Conservation (phyloP, 2,329 filamentous ascomycete species). For the Nigrograna mackinnonii region DNA sequence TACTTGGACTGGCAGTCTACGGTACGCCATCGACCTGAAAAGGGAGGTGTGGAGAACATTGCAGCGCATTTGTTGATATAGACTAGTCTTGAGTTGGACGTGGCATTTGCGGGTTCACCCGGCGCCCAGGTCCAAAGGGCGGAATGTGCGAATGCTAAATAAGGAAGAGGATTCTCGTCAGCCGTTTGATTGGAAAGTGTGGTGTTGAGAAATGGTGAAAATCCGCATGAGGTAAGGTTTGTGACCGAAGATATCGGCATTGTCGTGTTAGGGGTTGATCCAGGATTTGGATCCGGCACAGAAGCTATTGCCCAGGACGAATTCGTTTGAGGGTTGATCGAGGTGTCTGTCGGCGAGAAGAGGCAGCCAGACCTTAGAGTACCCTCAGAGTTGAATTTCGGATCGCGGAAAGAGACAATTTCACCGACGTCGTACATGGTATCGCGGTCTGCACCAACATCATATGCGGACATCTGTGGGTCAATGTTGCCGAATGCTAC, state of each 20-base stretch:
- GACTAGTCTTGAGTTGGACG: conserved; percentile 23
- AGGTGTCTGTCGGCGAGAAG: conserved; percentile 47
- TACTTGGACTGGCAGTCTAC: conserved; percentile 57
- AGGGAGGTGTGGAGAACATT: conserved; percentile 47
- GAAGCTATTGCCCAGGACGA: conserved; percentile 46
- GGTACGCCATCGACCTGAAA: conserved; percentile 61
- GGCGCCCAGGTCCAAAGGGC: conserved; percentile 65
- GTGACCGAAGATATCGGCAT: conserved; percentile 27
- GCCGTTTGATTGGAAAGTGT: conserved; percentile 59
- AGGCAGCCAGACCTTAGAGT: conserved; percentile 58
- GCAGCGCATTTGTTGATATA: conserved; percentile 57
- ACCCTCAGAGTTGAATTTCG: conserved; percentile 43
- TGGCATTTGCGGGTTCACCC: conserved; percentile 57
- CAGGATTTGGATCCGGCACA: conserved; percentile 18
- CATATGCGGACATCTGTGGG: conserved; percentile 59
- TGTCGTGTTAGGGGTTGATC: conserved; percentile 24
- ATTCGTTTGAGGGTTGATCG: conserved; percentile 51
- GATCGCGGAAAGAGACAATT: conserved; percentile 22
- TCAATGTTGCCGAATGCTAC: conserved; percentile 61
- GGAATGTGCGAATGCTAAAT: conserved; percentile 55
- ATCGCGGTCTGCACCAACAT: conserved; percentile 54
- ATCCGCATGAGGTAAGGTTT: conserved; percentile 60
- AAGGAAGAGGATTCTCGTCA: conserved; percentile 49
- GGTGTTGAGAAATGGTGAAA: conserved; percentile 62
- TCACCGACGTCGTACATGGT: conserved; percentile 59